phyloP scores from a whole-genome alignment of 2,329 filamentous ascomycete species.

The Tympanopsis confertula region DNA sequence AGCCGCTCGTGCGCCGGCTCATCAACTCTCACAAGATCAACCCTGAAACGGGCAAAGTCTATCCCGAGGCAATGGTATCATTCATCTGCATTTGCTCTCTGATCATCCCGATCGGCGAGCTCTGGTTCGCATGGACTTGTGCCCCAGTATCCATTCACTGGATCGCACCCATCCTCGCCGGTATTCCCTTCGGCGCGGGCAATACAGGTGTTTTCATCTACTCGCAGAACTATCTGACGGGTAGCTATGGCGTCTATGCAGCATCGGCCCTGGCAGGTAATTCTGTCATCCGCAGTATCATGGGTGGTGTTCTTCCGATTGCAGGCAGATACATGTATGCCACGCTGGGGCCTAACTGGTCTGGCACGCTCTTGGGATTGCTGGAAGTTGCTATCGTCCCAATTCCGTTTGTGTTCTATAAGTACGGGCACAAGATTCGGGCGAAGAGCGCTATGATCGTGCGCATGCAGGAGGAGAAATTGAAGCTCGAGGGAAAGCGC shows the following conservation, averaged over 20 bases:
- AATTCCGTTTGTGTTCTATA: conserved; percentile 70
- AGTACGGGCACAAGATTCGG: conserved; percentile 40
- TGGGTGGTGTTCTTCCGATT: conserved; percentile 70
- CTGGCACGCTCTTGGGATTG: conserved; percentile 63
- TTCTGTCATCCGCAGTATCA: conserved; percentile 57
- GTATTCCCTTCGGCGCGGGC: conserved; percentile 67
- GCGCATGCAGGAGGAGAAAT: conserved; percentile 18
- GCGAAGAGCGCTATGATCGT: conserved; percentile 32
- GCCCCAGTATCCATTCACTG: conserved; percentile 68
- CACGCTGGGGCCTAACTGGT: conserved; percentile 63
- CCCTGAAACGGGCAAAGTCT: conserved; percentile 59
- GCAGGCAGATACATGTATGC: conserved; percentile 64
- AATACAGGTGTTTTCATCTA: conserved; percentile 77
- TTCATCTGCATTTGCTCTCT: conserved; percentile 70
- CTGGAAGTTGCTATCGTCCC: conserved; percentile 66
- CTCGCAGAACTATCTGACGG: conserved; percentile 66
- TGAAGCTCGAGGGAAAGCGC: too few relatives aligned
- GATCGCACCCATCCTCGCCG: conserved; percentile 68
- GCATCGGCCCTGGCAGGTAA: conserved; percentile 74
- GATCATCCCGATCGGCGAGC: conserved; percentile 64
- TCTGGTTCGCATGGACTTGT: conserved; percentile 83
- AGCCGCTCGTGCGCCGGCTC: conserved; percentile 53
- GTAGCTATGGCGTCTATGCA: conserved; percentile 70
- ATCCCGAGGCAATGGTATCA: conserved; percentile 71
- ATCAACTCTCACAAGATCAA: conserved; percentile 70